Percentiles rank a stretch among this genome's conserved stretches.
Conservation (phyloP, 345 rosid species). For the Gossypium sturtianum region DNA sequence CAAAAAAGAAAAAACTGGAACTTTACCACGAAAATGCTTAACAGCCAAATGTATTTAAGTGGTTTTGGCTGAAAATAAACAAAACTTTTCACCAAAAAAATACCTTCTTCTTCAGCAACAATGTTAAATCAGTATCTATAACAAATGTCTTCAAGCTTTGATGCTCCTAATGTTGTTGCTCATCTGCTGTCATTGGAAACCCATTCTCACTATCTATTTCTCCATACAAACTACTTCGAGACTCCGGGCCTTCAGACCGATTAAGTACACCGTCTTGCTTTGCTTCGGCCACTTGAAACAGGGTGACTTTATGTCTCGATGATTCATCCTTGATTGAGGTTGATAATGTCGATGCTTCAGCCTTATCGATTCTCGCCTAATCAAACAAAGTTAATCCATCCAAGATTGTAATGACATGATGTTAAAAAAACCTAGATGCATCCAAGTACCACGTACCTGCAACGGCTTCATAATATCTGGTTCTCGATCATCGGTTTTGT, state of each 20-base stretch:
- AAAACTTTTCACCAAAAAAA: background rate
- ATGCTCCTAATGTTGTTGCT: background rate
- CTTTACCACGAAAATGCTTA: background rate
- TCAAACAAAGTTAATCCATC: background rate
- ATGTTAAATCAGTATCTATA: background rate
- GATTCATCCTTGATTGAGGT: conserved; percentile 17
- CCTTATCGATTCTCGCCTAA: conserved; percentile 36
- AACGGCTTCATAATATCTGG: conserved; percentile 41
- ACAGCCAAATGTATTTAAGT: background rate
- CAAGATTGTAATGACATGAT: background rate
- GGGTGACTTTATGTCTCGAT: background rate
- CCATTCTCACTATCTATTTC: conserved; percentile 32
- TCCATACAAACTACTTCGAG: conserved; percentile 31
- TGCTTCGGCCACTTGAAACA: conserved; percentile 21
- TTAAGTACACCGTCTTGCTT: conserved; percentile 13
- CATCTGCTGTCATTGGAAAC: conserved; percentile 18
- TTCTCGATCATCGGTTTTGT: conserved; percentile 32
- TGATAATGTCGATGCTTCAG: conserved; percentile 2
- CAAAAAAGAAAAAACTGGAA: background rate
- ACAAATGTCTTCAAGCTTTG: background rate
- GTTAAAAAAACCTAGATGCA: background rate
- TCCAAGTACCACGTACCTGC: conserved; percentile 37
- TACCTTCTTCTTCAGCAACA: background rate
- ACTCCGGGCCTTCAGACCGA: conserved; percentile 27
- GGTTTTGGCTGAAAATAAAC: background rate